Evolutionary conservation across 345 rosid species (phyloP).

Genomic region (Eucalyptus victrix): DNA sequence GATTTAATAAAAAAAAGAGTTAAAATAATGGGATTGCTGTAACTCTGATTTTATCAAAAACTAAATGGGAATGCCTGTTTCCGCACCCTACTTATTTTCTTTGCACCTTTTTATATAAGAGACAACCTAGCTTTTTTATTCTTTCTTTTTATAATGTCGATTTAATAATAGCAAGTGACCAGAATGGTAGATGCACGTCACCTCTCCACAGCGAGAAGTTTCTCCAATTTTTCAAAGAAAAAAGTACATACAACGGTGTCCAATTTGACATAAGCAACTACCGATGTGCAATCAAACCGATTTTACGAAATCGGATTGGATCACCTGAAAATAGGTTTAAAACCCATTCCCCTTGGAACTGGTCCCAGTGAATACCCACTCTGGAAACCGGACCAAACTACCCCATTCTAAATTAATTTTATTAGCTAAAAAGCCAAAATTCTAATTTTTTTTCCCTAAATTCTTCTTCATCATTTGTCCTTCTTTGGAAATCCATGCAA

Average conservation of each 20-base stretch:
- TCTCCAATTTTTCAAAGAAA: neutral
- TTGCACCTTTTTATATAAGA: neutral
- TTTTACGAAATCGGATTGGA: too few species aligned
- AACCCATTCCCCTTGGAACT: too few species aligned
- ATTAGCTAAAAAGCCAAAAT: rapidly evolving
- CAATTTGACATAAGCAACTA: neutral
- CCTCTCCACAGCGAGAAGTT: neutral
- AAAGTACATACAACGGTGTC: too few species aligned
- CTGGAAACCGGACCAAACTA: rapidly evolving
- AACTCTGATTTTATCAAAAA: neutral
- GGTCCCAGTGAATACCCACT: rapidly evolving
- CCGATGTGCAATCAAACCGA: rapidly evolving
- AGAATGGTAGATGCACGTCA: too few species aligned
- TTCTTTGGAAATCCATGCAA: rapidly evolving
- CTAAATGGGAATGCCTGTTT: neutral
- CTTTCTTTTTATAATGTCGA: neutral
- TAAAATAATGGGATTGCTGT: neutral
- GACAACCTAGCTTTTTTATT: neutral
- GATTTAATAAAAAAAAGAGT: neutral
- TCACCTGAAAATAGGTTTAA: too few species aligned
- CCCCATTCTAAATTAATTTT: rapidly evolving
- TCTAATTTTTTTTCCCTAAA: too few species aligned
- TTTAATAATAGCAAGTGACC: neutral
- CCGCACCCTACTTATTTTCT: neutral
- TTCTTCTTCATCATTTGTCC: too few species aligned